Percentiles rank a stretch among this genome's conserved stretches.
phyloP scores from a whole-genome alignment of 2,329 filamentous ascomycete genomes.

The Diaporthe citri region DNA sequence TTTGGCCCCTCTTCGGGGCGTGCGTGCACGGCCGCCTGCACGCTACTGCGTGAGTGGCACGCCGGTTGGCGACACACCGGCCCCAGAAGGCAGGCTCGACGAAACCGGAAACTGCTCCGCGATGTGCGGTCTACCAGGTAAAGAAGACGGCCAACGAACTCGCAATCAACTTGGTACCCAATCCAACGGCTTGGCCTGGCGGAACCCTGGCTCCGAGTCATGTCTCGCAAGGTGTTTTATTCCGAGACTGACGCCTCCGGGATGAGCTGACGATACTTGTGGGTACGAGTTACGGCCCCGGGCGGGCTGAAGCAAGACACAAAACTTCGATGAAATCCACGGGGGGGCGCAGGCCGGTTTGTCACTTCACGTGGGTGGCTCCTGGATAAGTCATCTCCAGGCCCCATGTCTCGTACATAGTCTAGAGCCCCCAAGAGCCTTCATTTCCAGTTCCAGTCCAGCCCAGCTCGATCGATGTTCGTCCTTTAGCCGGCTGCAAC shows the following conservation, averaged over 20 bases:
- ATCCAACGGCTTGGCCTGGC: slow-evolving; percentile 24
- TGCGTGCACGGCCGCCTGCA: slow-evolving; percentile 23
- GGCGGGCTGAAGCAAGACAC: slow-evolving; percentile 28
- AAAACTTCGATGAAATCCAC: slow-evolving; percentile 31
- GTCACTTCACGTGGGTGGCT: neutral
- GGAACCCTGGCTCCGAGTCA: slow-evolving; percentile 29
- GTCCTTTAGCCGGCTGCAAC: slow-evolving; percentile 10
- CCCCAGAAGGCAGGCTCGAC: slow-evolving; percentile 14
- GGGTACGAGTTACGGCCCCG: slow-evolving; percentile 23
- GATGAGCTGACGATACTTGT: slow-evolving; percentile 28
- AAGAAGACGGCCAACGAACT: neutral
- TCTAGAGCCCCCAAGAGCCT: slow-evolving; percentile 1
- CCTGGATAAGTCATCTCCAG: slow-evolving; percentile 27
- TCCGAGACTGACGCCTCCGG: slow-evolving; percentile 31
- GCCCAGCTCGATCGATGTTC: slow-evolving; percentile 4
- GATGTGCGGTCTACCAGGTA: slow-evolving; percentile 3
- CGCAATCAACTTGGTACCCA: slow-evolving; percentile 24
- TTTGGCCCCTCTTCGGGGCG: neutral
- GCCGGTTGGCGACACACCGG: slow-evolving; percentile 23
- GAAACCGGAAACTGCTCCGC: slow-evolving; percentile 23
- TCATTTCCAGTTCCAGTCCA: neutral
- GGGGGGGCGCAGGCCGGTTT: slow-evolving; percentile 24
- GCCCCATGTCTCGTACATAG: slow-evolving; percentile 27
- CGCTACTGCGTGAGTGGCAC: slow-evolving; percentile 19
- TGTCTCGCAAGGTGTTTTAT: slow-evolving; percentile 30